Evolutionary conservation across 371 early-diverging fungal genomes (phyloP).

Genomic region (Sporodiniella umbellata): DNA sequence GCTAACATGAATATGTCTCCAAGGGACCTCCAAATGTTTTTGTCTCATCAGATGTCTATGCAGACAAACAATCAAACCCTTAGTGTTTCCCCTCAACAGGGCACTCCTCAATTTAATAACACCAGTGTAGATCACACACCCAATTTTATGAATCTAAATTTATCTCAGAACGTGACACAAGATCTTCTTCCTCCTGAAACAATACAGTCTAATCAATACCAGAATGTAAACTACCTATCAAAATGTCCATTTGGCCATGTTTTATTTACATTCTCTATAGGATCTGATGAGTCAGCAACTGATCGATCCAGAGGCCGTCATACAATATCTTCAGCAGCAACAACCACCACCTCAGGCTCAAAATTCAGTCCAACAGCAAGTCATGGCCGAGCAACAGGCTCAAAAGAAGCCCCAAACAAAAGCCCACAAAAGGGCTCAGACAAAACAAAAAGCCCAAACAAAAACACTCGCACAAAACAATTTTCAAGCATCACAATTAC

Average conservation of each 20-base stretch:
- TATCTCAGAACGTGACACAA: constrained; percentile 1
- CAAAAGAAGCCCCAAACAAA: constrained; percentile 3
- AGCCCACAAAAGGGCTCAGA: too few species aligned
- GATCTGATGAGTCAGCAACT: constrained; percentile 4
- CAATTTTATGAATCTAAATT: constrained; percentile 2
- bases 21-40: constrained; percentile 29
- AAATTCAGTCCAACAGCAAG: constrained; percentile 12
- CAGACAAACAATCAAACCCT: background rate
- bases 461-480: too few species aligned
- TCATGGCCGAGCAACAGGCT: constrained; percentile 5
- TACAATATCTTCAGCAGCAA: constrained; percentile 24
- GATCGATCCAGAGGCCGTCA: constrained; percentile 17
- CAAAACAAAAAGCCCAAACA: too few species aligned
- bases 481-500: too few species aligned
- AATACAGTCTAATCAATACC: constrained; percentile 15
- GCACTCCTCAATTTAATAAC: background rate
- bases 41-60: constrained; percentile 21
- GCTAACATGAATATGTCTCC: constrained; percentile 17
- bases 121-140: background rate
- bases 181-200: constrained; percentile 19
- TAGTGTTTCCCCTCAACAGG: too few species aligned
- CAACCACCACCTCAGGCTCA: constrained; percentile 5
- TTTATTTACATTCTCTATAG: background rate
- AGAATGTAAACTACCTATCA: constrained; percentile 2
- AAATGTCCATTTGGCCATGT: background rate